Conservation (phyloP, 2,329 filamentous ascomycete genomes). For the Fusarium robinianum region DNA sequence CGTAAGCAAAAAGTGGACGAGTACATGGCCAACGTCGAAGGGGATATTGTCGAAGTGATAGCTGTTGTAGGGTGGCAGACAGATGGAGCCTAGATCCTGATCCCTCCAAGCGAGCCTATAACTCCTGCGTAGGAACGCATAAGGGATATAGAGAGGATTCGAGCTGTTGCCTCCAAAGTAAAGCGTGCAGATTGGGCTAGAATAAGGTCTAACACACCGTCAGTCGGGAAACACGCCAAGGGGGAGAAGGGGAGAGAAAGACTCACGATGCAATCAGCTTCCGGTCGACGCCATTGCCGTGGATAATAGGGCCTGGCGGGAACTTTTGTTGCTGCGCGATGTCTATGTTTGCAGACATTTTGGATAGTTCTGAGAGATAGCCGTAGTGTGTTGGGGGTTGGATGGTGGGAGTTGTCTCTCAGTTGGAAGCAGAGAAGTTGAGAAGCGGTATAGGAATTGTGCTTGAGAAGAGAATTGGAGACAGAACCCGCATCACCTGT, state of each 20-base stretch:
- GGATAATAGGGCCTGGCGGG: too few species aligned
- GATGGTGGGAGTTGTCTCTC: too few species aligned
- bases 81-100: fast-evolving
- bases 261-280: too few species aligned
- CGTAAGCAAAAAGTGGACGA: slow-evolving; percentile 9
- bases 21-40: background rate
- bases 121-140: background rate
- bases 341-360: too few species aligned
- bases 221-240: background rate
- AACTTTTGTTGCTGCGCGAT: too few species aligned
- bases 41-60: background rate
- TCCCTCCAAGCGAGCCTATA: background rate
- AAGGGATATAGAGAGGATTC: background rate
- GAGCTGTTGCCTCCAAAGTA: background rate
- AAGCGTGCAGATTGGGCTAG: background rate
- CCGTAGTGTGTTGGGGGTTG: too few species aligned
- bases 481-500: too few species aligned
- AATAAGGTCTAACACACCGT: slow-evolving; percentile 1
- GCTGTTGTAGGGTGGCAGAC: background rate
- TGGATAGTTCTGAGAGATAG: too few species aligned
- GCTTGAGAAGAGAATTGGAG: too few species aligned
- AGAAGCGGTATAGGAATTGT: too few species aligned
- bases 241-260: fast-evolving
- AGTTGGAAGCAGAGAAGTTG: too few species aligned
- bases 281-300: too few species aligned